Percentiles rank a stretch among this genome's conserved stretches.
Conservation (phyloP, 345 rosid genomes). For the Litchi chinensis region DNA sequence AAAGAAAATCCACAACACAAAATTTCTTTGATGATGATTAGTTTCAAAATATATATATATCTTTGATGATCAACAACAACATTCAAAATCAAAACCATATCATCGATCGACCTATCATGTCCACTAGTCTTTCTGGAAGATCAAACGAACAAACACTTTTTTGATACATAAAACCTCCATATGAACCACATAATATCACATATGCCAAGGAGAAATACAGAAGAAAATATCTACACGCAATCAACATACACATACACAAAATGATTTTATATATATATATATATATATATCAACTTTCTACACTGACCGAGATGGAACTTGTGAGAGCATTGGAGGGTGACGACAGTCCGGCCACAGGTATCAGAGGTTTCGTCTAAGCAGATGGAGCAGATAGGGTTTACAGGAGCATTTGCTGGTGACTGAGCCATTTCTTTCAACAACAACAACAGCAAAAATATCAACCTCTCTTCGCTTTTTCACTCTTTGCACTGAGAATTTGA, state of each 20-base stretch:
- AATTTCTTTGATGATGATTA: too few relatives aligned
- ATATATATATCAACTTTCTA: not conserved
- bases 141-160: too few relatives aligned
- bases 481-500: not conserved
- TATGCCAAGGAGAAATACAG: too few relatives aligned
- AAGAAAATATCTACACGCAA: not conserved
- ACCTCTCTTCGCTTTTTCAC: not conserved
- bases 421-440: not conserved
- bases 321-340: slow-evolving; percentile 27
- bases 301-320: slow-evolving; percentile 28
- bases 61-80: not conserved
- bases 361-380: slow-evolving; percentile 21
- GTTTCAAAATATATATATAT: too few relatives aligned
- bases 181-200: not conserved
- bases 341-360: slow-evolving; percentile 9
- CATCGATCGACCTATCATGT: not conserved
- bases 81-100: not conserved
- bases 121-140: too few relatives aligned
- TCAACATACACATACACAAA: not conserved
- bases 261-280: not conserved
- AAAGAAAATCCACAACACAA: not conserved
- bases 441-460: not conserved
- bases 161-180: not conserved
- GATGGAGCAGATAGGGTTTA: slow-evolving; percentile 4
- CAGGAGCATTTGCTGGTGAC: not conserved